Base-by-base conservation (phyloP, 2,329 filamentous ascomycete species). In the Penicillium sp. region DNA sequence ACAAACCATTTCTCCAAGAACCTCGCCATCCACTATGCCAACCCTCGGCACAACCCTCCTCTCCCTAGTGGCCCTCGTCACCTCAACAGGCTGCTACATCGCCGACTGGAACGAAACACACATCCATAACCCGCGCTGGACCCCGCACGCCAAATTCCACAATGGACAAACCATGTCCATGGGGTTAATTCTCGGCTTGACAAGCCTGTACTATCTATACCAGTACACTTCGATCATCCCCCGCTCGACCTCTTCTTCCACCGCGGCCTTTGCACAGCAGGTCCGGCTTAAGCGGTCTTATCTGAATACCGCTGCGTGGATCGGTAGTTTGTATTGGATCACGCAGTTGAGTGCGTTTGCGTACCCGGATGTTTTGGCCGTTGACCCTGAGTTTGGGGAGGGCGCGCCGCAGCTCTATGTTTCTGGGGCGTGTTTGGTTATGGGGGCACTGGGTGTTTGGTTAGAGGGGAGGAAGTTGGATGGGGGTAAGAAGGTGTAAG, bases 91-190 rank as follows among this genome's bases (percentile, higher is more conserved):
- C 28, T 41, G 51, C 34, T 65, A 51, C 50, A 35, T 59, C 11
- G 60, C 61, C 16, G 63, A 67, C 45, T 66, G 50, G 45, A 66
- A 64, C 47, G 56, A 68, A 35, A 72, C 69, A 2, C 70, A 73
- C 55, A 58, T 74, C 41, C 56, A 59, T 35, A 73, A 75, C 47
- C 69, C 70, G 0, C 51, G 54, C 35, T 75, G 71, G 71, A 65
- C 69, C 1, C 69, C 69, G 0, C 71, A 75, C 51, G 71, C 70
- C 4, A 65, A 65, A 39, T 75, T 73, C 58, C 71, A 75, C 57
- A 74, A 73, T 46, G 70, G 68, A 4, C 72, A 75, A 51, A 74
- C 71, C 6, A 73, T 75, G 70, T 62, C 61, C 1, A 63, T 70
- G 32, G 69, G 69, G 1, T 47, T 70, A 0, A 39, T 60, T 8